Evolutionary conservation across 495 filamentous ascomycete species (phyloP), one percentile per base, ranked within the genome.

Genomic region (Daldinia loculata): DNA sequence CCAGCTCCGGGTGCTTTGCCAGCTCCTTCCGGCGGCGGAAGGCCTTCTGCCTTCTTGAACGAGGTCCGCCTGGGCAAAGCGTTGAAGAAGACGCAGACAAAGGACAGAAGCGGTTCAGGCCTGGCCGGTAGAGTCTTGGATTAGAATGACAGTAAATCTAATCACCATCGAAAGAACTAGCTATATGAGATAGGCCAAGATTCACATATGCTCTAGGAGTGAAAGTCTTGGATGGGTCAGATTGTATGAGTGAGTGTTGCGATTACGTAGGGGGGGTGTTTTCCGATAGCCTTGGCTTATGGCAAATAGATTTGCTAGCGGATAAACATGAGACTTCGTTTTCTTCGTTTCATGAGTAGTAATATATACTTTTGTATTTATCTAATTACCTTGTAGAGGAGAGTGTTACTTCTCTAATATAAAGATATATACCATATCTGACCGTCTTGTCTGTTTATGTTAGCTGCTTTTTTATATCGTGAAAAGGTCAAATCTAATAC

Each of bases 71-170:
- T 87, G 63, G 93, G 94, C 56, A 94, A 78, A 77, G 81, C 87
- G 14, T 82, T 98, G 69, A 91, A 81, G 83, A 97, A 97, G 83
- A 90, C 91, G 38, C 83, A 91, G 79, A 97, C 94, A 22, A 93
- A 92, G 74, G 94, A 98, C 77, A 89, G 89, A 79, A 98, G 94
- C 80, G 78, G 67, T 53, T 87, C 90, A 58, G 79, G 85, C 58
- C 81, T 88, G 48, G 89, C 92, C 48, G 94, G 94, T 22, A 88
- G 88, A 67, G 93, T 97, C 19, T 70, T 85, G 71, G 81, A 75
- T 64, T 85, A 77, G 56, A 65, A 48, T 8, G 29, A 61, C 9
- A 61, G 56, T 57, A 22, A 38, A 52, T 34, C 17, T 24, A 12
- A 41, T 56, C 15, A 53, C 17, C 24, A 24, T 24, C 19, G 17